Evolutionary conservation across 148 eudicot species (phyloP), one percentile per base, ranked within the genome.

Genomic region (Talinum fruticosum): DNA sequence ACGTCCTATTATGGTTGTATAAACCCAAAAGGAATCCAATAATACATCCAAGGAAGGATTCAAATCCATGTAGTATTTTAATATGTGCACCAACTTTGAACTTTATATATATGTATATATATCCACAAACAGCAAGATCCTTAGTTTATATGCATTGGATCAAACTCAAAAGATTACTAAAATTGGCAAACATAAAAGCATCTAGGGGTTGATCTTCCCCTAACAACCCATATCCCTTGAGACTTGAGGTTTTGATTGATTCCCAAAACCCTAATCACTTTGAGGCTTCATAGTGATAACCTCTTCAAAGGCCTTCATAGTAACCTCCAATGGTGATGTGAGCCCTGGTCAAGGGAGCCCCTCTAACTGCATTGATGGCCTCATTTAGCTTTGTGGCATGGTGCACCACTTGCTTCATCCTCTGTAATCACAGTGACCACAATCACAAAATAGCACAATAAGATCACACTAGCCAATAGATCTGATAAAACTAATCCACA

Each of bases 271-370:
- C 57, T 23, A 51, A 41, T 41, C 62, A 62, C 66, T 62, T n/a
- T 62, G 66, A 62, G 32, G 66, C 14, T 62, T 62, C 33, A 62
- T 28, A 62, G 34, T 15, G 68, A 69, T 3, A 3, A 65, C 18
- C 47, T 59, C 28, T 24, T 23, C 64, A 87, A 29, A 85, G 83
- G 72, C 87, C 88, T 81, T 92, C 97, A 76, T 84, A 84, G 74
- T 89, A 87, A 34, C 97, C 98, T 10, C 95, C 97, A 78, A 83
- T 35, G 23, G 94, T 89, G 34, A 91, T 79, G 19, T 87, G 94
- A 77, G 97, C 97, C 79, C 90, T 88, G 66, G 84, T 77, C n/a
- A 89, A 23, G 10, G 94, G 87, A 75, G 87, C 89, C 45, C 97
- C 98, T 85, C 90, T 87, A 35, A 73, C 84, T 38, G 84, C 86